Evolutionary conservation across 2,329 filamentous ascomycete species (phyloP).

Genomic region (Fusarium anguioides): DNA sequence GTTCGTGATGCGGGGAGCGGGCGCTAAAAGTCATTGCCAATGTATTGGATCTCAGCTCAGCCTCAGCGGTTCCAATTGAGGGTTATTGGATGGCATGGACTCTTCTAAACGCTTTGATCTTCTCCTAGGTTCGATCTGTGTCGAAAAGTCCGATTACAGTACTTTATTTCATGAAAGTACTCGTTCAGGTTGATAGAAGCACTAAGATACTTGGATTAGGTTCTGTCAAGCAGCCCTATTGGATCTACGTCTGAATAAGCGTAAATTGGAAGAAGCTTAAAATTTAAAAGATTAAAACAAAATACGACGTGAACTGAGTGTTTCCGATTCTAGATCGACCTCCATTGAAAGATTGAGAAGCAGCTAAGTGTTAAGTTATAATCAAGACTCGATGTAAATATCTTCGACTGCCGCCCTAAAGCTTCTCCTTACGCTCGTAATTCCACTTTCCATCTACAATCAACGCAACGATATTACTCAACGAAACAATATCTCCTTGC

Average conservation of each 20-base stretch:
- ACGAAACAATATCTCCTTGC: conserved; percentile 46
- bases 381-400: not conserved
- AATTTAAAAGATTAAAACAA: no score
- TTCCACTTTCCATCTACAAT: conserved; percentile 45
- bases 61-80: not conserved
- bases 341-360: not conserved
- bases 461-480: conserved; percentile 49
- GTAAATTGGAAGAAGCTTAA: no score
- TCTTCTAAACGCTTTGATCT: not conserved
- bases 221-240: no score
- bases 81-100: not conserved
- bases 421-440: conserved; percentile 34
- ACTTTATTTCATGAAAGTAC: no score
- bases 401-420: conserved; percentile 49
- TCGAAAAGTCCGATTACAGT: not conserved
- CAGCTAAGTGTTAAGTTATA: not conserved
- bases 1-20: conserved; percentile 23
- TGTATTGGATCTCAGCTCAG: not conserved
- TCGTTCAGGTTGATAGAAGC: no score
- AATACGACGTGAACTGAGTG: no score
- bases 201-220: no score
- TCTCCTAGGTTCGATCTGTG: not conserved
- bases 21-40: conserved; percentile 17
- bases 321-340: no score
- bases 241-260: no score